phyloP scores from a whole-genome alignment of 2,329 filamentous ascomycete species.

The Aspergillus sp. region DNA sequence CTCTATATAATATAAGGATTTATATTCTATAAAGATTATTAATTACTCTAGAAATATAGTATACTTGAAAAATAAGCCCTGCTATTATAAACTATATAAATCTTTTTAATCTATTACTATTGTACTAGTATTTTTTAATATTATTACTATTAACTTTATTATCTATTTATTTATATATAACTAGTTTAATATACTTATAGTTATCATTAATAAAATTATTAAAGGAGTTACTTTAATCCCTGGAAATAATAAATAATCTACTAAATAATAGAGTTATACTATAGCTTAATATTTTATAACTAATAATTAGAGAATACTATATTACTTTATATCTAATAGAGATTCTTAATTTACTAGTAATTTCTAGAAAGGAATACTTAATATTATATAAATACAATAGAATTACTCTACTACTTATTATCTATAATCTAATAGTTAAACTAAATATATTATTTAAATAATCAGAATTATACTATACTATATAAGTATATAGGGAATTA shows the following conservation, averaged over 20 bases:
- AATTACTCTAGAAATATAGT: not conserved
- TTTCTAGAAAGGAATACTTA: not conserved
- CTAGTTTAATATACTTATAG: not conserved
- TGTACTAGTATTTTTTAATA: not conserved
- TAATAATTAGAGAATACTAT: not conserved
- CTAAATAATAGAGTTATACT: too few relatives aligned
- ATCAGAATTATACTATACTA: not conserved
- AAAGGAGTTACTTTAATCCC: not conserved
- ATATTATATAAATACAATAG: not conserved
- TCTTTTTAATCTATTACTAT: not conserved
- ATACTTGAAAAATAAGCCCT: not conserved
- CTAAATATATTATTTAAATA: not conserved
- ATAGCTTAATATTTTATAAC: not conserved
- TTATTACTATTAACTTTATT: slow-evolving; percentile 1
- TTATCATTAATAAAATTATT: not conserved
- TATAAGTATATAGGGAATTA: too few relatives aligned
- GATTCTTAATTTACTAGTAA: not conserved
- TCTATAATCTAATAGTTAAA: not conserved
- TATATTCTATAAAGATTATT: not conserved
- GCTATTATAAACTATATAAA: not conserved
- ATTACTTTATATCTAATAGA: not conserved
- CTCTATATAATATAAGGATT: not conserved
- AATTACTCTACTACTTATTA: not conserved
- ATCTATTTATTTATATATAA: not conserved
- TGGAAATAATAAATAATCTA: too few relatives aligned